phyloP scores from a whole-genome alignment of 768 basidiomycete species.

The Mycena filopes region DNA sequence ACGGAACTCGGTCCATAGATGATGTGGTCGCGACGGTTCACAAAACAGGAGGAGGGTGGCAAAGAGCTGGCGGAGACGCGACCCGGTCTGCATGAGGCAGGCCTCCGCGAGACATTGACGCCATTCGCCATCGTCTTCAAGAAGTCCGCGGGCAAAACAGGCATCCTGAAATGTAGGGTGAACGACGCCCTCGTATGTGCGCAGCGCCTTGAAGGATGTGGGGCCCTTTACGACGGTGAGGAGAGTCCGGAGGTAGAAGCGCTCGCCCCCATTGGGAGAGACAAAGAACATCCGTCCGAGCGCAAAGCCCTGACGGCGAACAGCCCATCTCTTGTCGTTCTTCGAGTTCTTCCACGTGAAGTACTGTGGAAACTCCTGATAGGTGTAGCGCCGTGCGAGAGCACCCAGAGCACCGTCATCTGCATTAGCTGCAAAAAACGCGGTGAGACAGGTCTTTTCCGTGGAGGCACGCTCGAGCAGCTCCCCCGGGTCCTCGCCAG shows the following conservation, averaged over 20 bases:
- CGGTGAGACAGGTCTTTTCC: neutral
- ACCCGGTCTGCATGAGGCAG: conserved; percentile 48
- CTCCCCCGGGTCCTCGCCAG: neutral
- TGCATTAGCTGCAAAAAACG: neutral
- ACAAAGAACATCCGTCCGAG: conserved; percentile 48
- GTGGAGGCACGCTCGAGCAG: neutral
- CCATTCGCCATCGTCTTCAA: conserved; percentile 63
- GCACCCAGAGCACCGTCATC: neutral
- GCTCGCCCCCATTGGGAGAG: conserved; percentile 41
- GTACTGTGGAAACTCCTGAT: conserved; percentile 46
- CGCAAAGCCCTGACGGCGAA: conserved; percentile 32
- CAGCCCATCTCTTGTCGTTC: conserved; percentile 14
- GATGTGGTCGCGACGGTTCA: conserved; percentile 43
- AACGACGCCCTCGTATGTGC: conserved; percentile 36
- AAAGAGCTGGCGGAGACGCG: conserved; percentile 50
- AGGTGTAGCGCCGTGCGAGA: conserved; percentile 35
- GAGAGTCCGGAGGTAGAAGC: conserved; percentile 52
- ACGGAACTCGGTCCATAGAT: conserved; percentile 49
- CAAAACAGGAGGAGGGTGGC: conserved; percentile 50
- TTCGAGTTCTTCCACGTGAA: conserved; percentile 41
- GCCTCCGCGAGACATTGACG: conserved; percentile 53
- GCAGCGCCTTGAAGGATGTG: conserved; percentile 39
- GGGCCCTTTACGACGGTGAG: conserved; percentile 51
- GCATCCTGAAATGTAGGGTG: conserved; percentile 50
- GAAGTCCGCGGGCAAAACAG: conserved; percentile 52